A percentile compares a stretch with the other conserved stretches of the same genome.
phyloP scores from a whole-genome alignment of 305 asterid genomes.

The Solanum hybrid region DNA sequence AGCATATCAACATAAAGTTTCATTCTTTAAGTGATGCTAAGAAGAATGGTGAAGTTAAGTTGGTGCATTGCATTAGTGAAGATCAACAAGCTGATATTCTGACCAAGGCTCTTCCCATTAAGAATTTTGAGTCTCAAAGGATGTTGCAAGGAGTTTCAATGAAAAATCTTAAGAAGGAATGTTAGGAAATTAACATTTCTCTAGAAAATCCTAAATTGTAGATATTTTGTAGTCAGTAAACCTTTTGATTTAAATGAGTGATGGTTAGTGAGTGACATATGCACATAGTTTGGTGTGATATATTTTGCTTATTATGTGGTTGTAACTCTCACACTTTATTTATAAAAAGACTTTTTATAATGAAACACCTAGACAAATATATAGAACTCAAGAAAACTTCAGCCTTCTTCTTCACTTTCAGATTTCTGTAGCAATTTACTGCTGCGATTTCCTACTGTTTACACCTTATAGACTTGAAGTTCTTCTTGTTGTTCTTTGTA shows the following conservation, averaged over 20 bases:
- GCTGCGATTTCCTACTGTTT: neutral
- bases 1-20: neutral
- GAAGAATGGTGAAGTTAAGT: neutral
- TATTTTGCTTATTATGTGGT: neutral
- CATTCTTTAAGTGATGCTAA: neutral
- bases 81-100: too few relatives aligned
- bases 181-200: neutral
- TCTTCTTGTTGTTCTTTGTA: too few relatives aligned
- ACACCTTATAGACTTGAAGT: neutral
- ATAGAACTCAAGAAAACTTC: neutral
- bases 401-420: neutral
- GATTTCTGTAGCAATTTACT: neutral
- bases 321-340: neutral
- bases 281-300: neutral
- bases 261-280: neutral
- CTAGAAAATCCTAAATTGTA: neutral
- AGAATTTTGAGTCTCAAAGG: neutral
- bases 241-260: neutral
- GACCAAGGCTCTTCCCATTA: neutral
- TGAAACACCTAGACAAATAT: neutral
- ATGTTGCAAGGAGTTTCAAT: neutral
- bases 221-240: neutral
- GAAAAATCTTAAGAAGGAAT: neutral
- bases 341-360: neutral
- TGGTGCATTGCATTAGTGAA: neutral